A percentile compares a stretch with the other conserved stretches of the same genome.
Conservation (phyloP, 2,329 filamentous ascomycete species). For the Alternaria sp. region DNA sequence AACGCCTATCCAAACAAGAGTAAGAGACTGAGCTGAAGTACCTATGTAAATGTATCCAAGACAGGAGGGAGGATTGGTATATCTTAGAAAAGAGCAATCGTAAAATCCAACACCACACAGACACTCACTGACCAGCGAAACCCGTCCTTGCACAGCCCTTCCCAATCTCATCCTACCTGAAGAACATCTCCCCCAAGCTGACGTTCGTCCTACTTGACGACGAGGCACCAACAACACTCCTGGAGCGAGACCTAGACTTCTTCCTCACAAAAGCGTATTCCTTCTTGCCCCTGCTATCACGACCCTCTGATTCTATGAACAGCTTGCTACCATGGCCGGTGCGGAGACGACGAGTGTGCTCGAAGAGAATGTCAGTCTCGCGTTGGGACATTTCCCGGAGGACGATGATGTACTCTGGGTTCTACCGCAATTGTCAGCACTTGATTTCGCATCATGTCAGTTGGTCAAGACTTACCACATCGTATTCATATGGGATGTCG, state of each 20-base stretch:
- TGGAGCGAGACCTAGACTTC: conserved; percentile 42
- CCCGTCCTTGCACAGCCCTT: neutral
- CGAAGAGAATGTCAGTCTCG: conserved; percentile 61
- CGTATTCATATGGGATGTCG: conserved; percentile 58
- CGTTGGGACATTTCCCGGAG: conserved; percentile 59
- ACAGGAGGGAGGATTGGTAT: conserved; percentile 12
- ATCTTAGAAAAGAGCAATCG: neutral
- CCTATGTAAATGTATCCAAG: neutral
- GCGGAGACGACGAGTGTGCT: conserved; percentile 59
- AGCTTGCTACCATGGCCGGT: conserved; percentile 41
- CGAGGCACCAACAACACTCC: conserved; percentile 41
- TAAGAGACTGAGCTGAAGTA: neutral
- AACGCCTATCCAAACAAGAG: neutral
- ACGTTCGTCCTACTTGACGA: conserved; percentile 41
- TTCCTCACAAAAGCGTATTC: conserved; percentile 58
- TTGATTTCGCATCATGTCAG: neutral
- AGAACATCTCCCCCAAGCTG: conserved; percentile 47
- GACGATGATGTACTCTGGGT: conserved; percentile 60
- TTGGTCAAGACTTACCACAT: conserved; percentile 52
- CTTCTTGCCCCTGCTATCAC: conserved; percentile 48
- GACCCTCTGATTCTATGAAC: conserved; percentile 54
- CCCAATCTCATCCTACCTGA: conserved; percentile 16
- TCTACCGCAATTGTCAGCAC: conserved; percentile 28
- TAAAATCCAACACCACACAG: neutral
- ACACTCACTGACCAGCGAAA: neutral